phyloP scores from a whole-genome alignment of 2,329 filamentous ascomycete species.

The Macrophomina tecta region DNA sequence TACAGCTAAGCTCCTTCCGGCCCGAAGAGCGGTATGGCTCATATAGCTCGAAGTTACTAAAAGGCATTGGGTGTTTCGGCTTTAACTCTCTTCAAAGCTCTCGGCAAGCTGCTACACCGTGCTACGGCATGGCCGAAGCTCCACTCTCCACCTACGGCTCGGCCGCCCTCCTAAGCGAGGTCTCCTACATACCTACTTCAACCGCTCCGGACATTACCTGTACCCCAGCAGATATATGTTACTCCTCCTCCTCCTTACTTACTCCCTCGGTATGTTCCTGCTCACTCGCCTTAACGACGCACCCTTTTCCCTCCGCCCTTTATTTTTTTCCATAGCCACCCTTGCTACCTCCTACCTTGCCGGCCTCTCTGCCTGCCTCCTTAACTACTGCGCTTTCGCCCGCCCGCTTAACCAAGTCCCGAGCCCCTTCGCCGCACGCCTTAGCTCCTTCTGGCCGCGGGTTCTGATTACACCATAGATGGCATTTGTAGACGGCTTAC shows the following conservation, averaged over 20 bases:
- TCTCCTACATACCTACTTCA: constrained; percentile 17
- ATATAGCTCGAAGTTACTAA: too few relatives aligned
- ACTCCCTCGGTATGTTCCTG: background rate
- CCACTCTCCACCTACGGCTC: constrained; percentile 4
- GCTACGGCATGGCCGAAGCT: background rate
- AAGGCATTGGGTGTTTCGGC: too few relatives aligned
- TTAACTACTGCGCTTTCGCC: constrained; percentile 48
- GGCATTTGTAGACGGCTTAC: too few relatives aligned
- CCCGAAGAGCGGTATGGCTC: too few relatives aligned
- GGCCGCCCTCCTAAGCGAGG: background rate
- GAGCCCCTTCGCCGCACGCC: constrained; percentile 9
- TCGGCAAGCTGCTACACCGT: background rate
- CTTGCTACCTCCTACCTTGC: constrained; percentile 9
- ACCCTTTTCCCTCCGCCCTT: background rate
- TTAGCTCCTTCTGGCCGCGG: constrained; percentile 11
- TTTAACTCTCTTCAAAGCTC: background rate
- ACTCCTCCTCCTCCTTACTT: constrained; percentile 1
- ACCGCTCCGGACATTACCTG: constrained; percentile 24
- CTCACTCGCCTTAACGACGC: background rate
- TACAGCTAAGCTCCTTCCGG: too few relatives aligned
- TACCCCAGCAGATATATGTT: constrained; percentile 9
- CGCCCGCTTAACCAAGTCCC: constrained; percentile 43
- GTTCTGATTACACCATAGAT: too few relatives aligned
- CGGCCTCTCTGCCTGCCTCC: constrained; percentile 41
- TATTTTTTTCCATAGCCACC: background rate